Evolutionary conservation across 495 filamentous ascomycete genomes (phyloP), one percentile per base, ranked within the genome.

Genomic region (Astrocystis sublimbata): DNA sequence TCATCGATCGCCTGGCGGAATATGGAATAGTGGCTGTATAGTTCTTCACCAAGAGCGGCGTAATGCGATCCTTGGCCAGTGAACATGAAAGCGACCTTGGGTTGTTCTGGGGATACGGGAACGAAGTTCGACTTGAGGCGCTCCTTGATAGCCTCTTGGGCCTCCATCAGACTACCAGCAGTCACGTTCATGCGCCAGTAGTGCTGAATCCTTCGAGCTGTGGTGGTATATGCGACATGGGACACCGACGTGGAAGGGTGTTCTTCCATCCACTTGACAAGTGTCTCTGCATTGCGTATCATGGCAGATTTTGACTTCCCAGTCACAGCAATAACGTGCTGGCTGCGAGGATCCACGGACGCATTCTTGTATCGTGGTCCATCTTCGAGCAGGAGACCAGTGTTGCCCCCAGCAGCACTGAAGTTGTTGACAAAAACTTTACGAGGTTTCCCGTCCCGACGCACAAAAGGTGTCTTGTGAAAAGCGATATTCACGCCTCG

Each of bases 141-240:
- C 21, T 75, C 66, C 49, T 67, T 66, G 53, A 83, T 76, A 55
- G 73, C 73, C 30, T 69, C 68, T 57, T 76, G 70, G 10, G 80
- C 73, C 40, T 81, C 76, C 9, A 61, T 52, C 15, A 87, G 62
- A 51, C 81, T 79, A n/a, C 78, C 75, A 1, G 79, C 88, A 8
- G 78, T 73, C 19, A 90, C 81, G 41, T 82, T 83, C 59, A 89
- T 81, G 49, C 91, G 86, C 79, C 87, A 88, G 50, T 86, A 84
- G 70, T 93, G 88, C 62, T 93, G 92, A n/a, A 89, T 85, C n/a
- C 87, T 87, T 62, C 92, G 84, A 46, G 92, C 92, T 9, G 91
- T 94, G 1, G 88, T 91, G 5, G 90, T 91, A 73, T 96, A 96
- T 5, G 91, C 86, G 5, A 94, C 73, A 52, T 83, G 75, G 1